Conservation (phyloP, 495 filamentous ascomycete genomes). For the Tuber magnatum region DNA sequence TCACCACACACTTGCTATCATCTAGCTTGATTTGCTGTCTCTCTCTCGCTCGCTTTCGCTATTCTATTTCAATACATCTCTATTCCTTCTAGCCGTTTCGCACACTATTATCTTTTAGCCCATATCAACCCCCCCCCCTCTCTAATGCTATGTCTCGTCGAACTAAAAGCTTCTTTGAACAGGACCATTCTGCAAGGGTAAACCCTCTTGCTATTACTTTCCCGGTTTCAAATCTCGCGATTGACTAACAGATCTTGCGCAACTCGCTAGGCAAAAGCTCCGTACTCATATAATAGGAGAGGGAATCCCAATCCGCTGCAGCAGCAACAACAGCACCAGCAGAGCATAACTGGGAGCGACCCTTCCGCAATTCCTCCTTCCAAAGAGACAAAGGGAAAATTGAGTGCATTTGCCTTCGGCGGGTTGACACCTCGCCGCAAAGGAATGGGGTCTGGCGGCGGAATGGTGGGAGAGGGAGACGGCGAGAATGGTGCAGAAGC, state of each 20-base stretch:
- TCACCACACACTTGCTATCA: background rate
- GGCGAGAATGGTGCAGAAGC: background rate
- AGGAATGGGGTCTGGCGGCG: slow-evolving; percentile 31
- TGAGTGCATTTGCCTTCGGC: slow-evolving; percentile 35
- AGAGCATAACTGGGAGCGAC: background rate
- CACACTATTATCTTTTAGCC: slow-evolving; percentile 24
- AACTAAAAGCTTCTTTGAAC: slow-evolving; percentile 40
- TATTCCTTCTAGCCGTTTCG: slow-evolving; percentile 7
- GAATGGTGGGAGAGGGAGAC: background rate
- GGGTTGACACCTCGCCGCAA: slow-evolving; percentile 29
- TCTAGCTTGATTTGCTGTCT: slow-evolving; percentile 13
- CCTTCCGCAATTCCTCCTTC: slow-evolving; percentile 26
- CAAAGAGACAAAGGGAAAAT: slow-evolving; percentile 33
- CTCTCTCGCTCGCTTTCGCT: slow-evolving; percentile 13
- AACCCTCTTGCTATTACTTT: slow-evolving; percentile 1
- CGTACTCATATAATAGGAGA: slow-evolving; percentile 13
- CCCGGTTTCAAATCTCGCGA: background rate
- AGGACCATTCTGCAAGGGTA: slow-evolving; percentile 39
- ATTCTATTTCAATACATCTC: background rate
- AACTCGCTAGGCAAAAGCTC: background rate
- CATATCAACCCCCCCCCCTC: background rate
- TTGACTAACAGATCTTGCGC: background rate
- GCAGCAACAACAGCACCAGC: slow-evolving; percentile 17
- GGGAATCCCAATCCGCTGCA: slow-evolving; percentile 14
- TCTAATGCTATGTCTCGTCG: slow-evolving; percentile 36